These are phyloP conservation scores for Novymonas esmeraldas DNA, from an alignment of 208 protist genomes.

Conservation along the genomic window DNA sequence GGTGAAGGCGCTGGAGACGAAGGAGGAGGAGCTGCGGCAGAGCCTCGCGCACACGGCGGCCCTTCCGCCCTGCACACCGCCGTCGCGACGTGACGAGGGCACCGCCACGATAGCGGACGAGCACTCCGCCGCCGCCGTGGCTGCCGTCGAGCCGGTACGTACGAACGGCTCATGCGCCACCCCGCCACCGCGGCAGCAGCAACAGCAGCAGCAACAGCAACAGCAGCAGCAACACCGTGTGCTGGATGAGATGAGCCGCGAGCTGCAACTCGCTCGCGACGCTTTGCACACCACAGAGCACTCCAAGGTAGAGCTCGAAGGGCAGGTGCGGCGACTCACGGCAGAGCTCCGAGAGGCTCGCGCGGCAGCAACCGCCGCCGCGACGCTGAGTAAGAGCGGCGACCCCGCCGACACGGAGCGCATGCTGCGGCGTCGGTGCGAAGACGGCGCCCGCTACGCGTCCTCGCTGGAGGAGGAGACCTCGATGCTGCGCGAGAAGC, in stretches of 20 bases:
- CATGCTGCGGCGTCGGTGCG: slow-evolving; percentile 5
- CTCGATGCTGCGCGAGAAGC: slow-evolving; percentile 7
- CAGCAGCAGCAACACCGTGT: background rate
- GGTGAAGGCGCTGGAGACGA: slow-evolving; percentile 21
- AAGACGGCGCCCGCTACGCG: slow-evolving; percentile 9
- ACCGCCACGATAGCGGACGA: slow-evolving; percentile 3
- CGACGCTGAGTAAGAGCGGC: background rate
- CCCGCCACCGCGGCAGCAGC: background rate
- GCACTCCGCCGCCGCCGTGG: background rate
- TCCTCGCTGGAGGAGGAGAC: slow-evolving; percentile 31
- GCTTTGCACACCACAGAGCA: slow-evolving; percentile 7
- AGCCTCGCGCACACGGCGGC: background rate
- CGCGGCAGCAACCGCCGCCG: background rate
- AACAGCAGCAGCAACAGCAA: background rate
- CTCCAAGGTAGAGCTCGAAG: slow-evolving; percentile 6
- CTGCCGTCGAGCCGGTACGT: too few species aligned
- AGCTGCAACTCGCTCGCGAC: slow-evolving; percentile 16
- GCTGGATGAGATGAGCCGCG: slow-evolving; percentile 15
- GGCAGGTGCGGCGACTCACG: slow-evolving; percentile 13
- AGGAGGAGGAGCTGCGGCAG: slow-evolving; percentile 19
- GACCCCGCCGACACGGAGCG: background rate
- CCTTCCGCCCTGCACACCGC: background rate
- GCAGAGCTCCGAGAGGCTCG: background rate
- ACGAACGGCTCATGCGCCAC: background rate
- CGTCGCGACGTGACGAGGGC: slow-evolving; percentile 4